Base-by-base conservation (phyloP, 1,284 basidiomycete species). In the Xerocomus nothofagi region DNA sequence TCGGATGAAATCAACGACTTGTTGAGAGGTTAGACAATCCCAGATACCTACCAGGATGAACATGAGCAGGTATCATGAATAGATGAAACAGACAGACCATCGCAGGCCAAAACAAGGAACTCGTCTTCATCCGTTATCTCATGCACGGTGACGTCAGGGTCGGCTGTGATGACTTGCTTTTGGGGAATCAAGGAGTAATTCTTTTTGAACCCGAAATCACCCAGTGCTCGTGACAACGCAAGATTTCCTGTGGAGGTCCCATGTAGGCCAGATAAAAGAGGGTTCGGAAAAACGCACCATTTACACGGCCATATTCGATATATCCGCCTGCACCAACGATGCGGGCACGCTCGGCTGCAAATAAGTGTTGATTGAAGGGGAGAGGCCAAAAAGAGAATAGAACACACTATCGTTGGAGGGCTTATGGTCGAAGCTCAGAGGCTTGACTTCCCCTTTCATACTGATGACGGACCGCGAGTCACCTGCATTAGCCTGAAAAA, bases 141-240 rank as follows among this genome's bases (percentile, higher is more conserved):
- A 73, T 98, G 95, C 41, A 79, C 76, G 27, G 82, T 88, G 57
- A 99, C 79, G 55, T 99, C 97, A 21, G 97, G 97, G 68, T 98
- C 84, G 46, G 93, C 84, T 4, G 97, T 99, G 57, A 99, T 98
- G 50, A 97, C 89, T 71, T 99, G 97, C 50, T 85, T 81, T 71
- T 99, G 95, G 15, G 95, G 84, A 24, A 81, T 72, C 15, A 98
- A 72, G 10, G 81, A 73, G 45, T 81, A 80, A 67, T 95, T 96
- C 72, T 96, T 94, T 80, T 99, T 99, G 79, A 98, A 99, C 63
- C 98, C 94, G 66, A 99, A 99, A 69, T 99, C 97, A 49, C 97
- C 97, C 24, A 99, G 78, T 2, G 97, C 97, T 60, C 97, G 80
- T 18, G 95, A 97, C 36, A 99, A 75, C 0, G 97, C 96, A 49